phyloP scores from a whole-genome alignment of 139 green algal genomes.

The Edaphochlamys debaryana region DNA sequence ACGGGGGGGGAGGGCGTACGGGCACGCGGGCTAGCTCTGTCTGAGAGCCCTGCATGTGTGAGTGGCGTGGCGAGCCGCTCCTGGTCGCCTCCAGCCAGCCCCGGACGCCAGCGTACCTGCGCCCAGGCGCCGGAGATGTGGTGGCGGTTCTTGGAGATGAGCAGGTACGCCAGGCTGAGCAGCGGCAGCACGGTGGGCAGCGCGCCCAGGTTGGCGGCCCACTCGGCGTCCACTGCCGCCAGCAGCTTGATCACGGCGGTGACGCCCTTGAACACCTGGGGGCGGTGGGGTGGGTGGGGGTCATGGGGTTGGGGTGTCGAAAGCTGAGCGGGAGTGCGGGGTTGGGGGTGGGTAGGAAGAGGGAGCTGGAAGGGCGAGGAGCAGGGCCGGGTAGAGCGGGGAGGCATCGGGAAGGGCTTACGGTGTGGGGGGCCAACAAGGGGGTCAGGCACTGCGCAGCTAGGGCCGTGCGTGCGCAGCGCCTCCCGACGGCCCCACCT shows the following conservation, averaged over 20 bases:
- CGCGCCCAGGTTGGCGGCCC: background rate
- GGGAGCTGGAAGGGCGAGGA: too few relatives aligned
- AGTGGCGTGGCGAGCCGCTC: background rate
- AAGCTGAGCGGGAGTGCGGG: background rate
- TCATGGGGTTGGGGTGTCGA: too few relatives aligned
- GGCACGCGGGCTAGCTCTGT: too few relatives aligned
- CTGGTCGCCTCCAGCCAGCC: too few relatives aligned
- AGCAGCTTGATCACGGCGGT: conserved; percentile 44
- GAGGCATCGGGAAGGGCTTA: too few relatives aligned
- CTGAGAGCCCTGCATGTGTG: too few relatives aligned
- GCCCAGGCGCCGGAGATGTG: background rate
- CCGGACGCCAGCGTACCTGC: too few relatives aligned
- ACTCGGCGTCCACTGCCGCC: conserved; percentile 20
- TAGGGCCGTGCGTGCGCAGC: too few relatives aligned
- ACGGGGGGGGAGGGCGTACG: too few relatives aligned
- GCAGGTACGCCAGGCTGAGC: conserved; percentile 20
- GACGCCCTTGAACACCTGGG: conserved; percentile 31
- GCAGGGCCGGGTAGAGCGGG: background rate
- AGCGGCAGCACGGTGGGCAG: conserved; percentile 25
- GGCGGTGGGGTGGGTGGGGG: background rate
- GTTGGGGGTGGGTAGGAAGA: too few relatives aligned
- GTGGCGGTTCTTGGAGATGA: conserved; percentile 18
- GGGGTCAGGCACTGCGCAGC: too few relatives aligned
- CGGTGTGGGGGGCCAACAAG: too few relatives aligned
- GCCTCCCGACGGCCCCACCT: background rate